Conservation (phyloP, 2,329 filamentous ascomycete genomes). For the Pseudogymnoascus sp. region DNA sequence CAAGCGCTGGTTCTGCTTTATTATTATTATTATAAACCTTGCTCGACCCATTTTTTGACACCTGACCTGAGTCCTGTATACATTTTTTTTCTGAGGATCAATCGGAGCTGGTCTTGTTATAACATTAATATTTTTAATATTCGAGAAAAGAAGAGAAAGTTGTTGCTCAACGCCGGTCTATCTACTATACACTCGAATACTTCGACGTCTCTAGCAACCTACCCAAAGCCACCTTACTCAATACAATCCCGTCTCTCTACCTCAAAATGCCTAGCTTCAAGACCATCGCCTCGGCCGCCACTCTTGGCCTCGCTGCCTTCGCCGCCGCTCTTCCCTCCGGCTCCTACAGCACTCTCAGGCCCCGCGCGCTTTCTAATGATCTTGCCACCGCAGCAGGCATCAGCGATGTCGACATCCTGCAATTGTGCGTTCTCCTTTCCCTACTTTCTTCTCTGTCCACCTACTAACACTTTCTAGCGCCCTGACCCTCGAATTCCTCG, state of each 20-base stretch:
- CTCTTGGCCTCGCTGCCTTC: slow-evolving; percentile 20
- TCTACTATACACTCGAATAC: slow-evolving; percentile 4
- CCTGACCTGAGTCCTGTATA: background rate
- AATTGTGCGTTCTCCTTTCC: slow-evolving; percentile 40
- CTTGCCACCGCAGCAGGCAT: slow-evolving; percentile 31
- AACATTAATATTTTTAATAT: slow-evolving; percentile 7
- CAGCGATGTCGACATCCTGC: slow-evolving; percentile 42
- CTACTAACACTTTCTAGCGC: slow-evolving; percentile 37
- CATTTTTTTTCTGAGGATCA: background rate
- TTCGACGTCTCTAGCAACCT: slow-evolving; percentile 16
- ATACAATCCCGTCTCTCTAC: background rate
- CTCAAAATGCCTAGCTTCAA: slow-evolving; percentile 25
- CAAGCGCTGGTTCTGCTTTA: slow-evolving; percentile 6
- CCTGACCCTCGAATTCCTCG: slow-evolving; percentile 66
- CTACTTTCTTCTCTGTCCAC: background rate
- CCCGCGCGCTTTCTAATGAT: slow-evolving; percentile 21
- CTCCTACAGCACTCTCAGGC: slow-evolving; percentile 20
- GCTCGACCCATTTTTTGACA: background rate
- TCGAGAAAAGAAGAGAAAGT: background rate
- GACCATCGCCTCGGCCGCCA: slow-evolving; percentile 21
- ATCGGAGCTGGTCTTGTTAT: slow-evolving; percentile 5
- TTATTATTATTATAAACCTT: slow-evolving; percentile 2
- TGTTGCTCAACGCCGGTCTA: background rate
- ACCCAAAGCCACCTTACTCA: slow-evolving; percentile 3
- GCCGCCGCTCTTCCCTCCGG: slow-evolving; percentile 23